phyloP scores from a whole-genome alignment of 352 stramenopile genomes.

The Globisporangium cederbergense region DNA sequence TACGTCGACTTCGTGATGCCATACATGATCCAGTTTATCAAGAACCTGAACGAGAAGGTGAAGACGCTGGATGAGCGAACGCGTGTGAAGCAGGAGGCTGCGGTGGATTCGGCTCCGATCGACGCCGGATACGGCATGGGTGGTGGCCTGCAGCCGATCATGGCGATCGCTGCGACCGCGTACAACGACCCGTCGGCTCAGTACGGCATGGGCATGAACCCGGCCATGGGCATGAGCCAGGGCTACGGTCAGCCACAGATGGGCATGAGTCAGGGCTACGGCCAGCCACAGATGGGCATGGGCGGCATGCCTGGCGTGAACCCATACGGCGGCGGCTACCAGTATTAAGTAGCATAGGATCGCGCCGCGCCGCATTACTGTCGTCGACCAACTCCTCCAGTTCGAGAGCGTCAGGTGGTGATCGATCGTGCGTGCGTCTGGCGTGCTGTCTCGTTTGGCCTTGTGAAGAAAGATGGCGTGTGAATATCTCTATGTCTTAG shows the following conservation, averaged over 20 bases:
- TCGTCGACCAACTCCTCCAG: background rate
- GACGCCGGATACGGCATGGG: constrained; percentile 77
- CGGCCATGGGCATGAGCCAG: constrained; percentile 28
- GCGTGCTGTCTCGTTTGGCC: constrained; percentile 2
- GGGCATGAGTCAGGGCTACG: constrained; percentile 51
- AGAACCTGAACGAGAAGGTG: constrained; percentile 95
- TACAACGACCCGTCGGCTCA: constrained; percentile 75
- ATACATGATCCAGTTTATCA: constrained; percentile 99
- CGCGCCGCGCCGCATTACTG: background rate
- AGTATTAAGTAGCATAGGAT: constrained; percentile 24
- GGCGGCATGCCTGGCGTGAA: constrained; percentile 29
- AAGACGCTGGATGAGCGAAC: constrained; percentile 91
- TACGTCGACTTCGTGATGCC: constrained; percentile 99
- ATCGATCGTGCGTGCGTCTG: constrained; percentile 1
- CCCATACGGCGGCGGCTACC: constrained; percentile 50
- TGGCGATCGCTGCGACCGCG: constrained; percentile 77
- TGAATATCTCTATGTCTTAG: constrained; percentile 19
- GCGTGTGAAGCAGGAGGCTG: constrained; percentile 70
- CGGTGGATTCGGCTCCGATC: constrained; percentile 49
- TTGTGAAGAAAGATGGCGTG: constrained; percentile 6
- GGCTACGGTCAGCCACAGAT: constrained; percentile 24
- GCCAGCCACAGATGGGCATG: constrained; percentile 44
- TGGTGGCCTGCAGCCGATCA: constrained; percentile 71
- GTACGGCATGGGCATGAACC: constrained; percentile 50
- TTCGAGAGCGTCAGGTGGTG: constrained; percentile 1